These are phyloP conservation scores for Hypholoma sublateritium DNA, from an alignment of 768 basidiomycete genomes.

Conservation along the genomic window DNA sequence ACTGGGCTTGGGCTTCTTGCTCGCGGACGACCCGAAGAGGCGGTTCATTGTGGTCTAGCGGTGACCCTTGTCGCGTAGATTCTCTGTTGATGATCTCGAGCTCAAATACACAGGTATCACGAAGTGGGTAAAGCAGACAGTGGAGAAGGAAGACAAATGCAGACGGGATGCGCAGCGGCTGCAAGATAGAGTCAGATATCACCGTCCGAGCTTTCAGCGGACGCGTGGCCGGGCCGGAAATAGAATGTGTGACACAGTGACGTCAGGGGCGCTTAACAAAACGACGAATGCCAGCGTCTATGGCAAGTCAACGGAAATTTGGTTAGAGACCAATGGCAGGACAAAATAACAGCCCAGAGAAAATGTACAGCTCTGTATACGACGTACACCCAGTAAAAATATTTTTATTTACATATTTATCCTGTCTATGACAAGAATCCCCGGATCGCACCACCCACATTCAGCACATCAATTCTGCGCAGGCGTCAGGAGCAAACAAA, in stretches of 20 bases:
- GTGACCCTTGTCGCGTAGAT: neutral
- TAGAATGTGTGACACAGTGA: too few species aligned
- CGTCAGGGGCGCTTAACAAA: too few species aligned
- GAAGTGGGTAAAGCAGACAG: neutral
- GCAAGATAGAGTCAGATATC: neutral
- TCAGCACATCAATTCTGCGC: constrained; percentile 75
- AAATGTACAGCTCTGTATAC: too few species aligned
- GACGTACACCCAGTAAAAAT: too few species aligned
- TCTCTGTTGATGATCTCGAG: neutral
- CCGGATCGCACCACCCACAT: constrained; percentile 88
- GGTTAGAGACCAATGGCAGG: too few species aligned
- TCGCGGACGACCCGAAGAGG: constrained; percentile 73
- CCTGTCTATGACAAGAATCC: constrained; percentile 70
- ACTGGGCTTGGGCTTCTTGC: constrained; percentile 81
- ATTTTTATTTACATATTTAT: too few species aligned
- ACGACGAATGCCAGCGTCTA: too few species aligned
- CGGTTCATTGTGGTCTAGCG: constrained; percentile 61
- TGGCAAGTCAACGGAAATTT: too few species aligned
- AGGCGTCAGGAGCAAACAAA: neutral
- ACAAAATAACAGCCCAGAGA: too few species aligned
- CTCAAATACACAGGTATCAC: neutral
- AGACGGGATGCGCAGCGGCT: neutral
- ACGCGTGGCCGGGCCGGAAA: too few species aligned
- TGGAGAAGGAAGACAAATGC: too few species aligned
- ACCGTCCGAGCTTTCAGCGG: too few species aligned